Evolutionary conservation across 2,329 filamentous ascomycete genomes (phyloP).

Genomic region (Leptosphaerulina australis): DNA sequence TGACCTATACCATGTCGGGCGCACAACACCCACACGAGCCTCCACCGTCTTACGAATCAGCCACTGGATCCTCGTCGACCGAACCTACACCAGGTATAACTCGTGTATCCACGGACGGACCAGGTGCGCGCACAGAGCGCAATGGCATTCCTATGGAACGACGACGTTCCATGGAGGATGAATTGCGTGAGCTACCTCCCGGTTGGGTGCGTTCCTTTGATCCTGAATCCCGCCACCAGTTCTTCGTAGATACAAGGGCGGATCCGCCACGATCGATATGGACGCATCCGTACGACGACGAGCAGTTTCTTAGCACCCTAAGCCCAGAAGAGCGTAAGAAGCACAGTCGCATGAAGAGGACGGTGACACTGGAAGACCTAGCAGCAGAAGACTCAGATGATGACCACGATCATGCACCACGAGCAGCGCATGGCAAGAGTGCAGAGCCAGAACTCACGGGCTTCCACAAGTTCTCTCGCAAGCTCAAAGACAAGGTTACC

Average conservation of each 20-base stretch:
- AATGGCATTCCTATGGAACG: slow-evolving; percentile 61
- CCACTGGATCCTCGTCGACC: slow-evolving; percentile 31
- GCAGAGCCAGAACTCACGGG: slow-evolving; percentile 37
- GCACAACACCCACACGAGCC: slow-evolving; percentile 31
- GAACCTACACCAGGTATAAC: slow-evolving; percentile 29
- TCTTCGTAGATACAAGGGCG: slow-evolving; percentile 65
- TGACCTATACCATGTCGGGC: slow-evolving; percentile 10
- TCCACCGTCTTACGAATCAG: slow-evolving; percentile 44
- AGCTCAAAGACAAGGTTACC: slow-evolving; percentile 66
- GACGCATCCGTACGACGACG: slow-evolving; percentile 67
- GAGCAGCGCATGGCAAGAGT: slow-evolving; percentile 8
- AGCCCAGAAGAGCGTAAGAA: slow-evolving; percentile 57
- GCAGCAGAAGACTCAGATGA: slow-evolving; percentile 52
- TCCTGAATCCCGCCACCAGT: slow-evolving; percentile 61
- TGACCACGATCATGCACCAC: slow-evolving; percentile 27
- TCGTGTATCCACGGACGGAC: slow-evolving; percentile 42
- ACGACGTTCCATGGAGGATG: slow-evolving; percentile 68
- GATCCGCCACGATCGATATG: slow-evolving; percentile 64
- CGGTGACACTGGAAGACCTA: slow-evolving; percentile 52
- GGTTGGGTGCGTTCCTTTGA: slow-evolving; percentile 66
- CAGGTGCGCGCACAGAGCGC: slow-evolving; percentile 43
- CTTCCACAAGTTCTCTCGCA: slow-evolving; percentile 58
- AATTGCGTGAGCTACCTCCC: slow-evolving; percentile 58
- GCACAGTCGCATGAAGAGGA: slow-evolving; percentile 49
- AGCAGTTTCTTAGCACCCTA: slow-evolving; percentile 58